Conservation (phyloP, 2,329 filamentous ascomycete genomes). For the Talaromyces sp. region DNA sequence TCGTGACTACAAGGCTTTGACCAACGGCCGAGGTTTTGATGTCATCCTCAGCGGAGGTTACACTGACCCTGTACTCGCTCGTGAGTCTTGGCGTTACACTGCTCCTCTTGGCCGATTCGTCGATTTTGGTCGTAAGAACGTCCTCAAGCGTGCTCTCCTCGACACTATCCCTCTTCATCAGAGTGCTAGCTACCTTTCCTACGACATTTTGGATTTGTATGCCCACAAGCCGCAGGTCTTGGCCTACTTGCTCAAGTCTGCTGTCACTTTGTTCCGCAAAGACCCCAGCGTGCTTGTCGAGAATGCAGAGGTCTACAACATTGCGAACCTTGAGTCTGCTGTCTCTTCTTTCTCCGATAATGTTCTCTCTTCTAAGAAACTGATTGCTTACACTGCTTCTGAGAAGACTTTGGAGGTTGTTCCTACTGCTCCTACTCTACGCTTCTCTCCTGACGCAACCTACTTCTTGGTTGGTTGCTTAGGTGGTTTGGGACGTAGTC, state of each 20-base stretch:
- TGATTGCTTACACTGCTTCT: slow-evolving; percentile 1
- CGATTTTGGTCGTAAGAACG: slow-evolving; percentile 28
- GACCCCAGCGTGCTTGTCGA: neutral
- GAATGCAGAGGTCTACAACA: neutral
- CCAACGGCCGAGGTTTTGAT: slow-evolving; percentile 33
- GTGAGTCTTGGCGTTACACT: slow-evolving; percentile 26
- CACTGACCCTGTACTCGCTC: slow-evolving; percentile 18
- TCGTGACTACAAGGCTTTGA: slow-evolving; percentile 17
- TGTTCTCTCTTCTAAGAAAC: neutral
- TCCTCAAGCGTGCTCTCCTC: slow-evolving; percentile 13
- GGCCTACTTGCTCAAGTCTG: slow-evolving; percentile 2
- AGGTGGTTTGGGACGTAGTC: slow-evolving; percentile 27
- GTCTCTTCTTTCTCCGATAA: neutral
- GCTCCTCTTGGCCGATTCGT: slow-evolving; percentile 28
- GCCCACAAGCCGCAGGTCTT: slow-evolving; percentile 1
- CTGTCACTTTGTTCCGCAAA: neutral
- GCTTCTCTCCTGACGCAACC: slow-evolving; percentile 9
- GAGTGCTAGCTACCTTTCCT: slow-evolving; percentile 11
- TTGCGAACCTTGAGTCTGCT: neutral
- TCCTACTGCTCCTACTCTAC: neutral
- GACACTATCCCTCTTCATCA: slow-evolving; percentile 5
- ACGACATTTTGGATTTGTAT: neutral
- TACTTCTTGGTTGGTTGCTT: slow-evolving; percentile 30
- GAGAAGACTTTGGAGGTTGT: neutral
- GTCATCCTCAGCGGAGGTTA: slow-evolving; percentile 26